Base-by-base conservation (phyloP, 768 basidiomycete species). In the Suillus weaverae region DNA sequence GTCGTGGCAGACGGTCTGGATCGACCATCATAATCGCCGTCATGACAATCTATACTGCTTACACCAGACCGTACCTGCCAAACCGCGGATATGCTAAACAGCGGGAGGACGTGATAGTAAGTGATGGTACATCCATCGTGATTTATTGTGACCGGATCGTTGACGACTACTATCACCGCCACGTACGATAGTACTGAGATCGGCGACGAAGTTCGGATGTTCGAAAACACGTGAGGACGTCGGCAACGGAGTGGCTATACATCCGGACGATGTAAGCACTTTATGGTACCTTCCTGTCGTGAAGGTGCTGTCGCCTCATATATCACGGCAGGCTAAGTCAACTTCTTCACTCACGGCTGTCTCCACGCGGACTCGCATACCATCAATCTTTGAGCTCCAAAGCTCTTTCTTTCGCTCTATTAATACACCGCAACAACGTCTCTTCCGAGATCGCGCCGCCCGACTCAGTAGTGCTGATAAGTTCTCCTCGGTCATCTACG, bases 401-500 rank as follows among this genome's bases (percentile, higher is more conserved):
- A 26, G 20, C 32, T 35, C 63, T 62, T 61, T 64, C 60, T 62
- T 62, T 64, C 13, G 63, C 63, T 63, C 44, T 61, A 33, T 39
- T 20, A 18, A 64, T 64, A 35, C 63, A 64, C 39, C 14, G 13
- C 54, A 43, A 10, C 18, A 64, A 33, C 30, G 30, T 39, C n/a
- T 61, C 57, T 33, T 62, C 61, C 60, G 32, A 62, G 18, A 44
- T 62, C 5, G n/a, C 41, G 64, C 79, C 79, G 10, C 88, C 87
- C n/a, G 85, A 73, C 68, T 90, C 87, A n/a, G 79, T 77, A 4
- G 86, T 78, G 0, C 83, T 81, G 16, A 87, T 73, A 8, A 90
- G 73, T 8, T 80, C 77, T 16, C 81, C 82, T 1, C 72, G 67
- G 35, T 82, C 81, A 64, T 86, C 85, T 5, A 92, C 66, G 1